These are phyloP conservation scores for Zea mays DNA, from an alignment of 176 grass and related monocot species.

Conservation along the genomic window Zm-B73-REFERENCE-NAM-5.0 NC_050097.1:84823001-84823500, in stretches of 20 bases:
- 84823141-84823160: background rate
- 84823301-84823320: background rate
- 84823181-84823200: background rate
- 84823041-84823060: background rate
- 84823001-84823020: background rate
- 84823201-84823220: background rate
- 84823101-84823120: background rate
- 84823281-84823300: background rate
- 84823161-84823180: background rate
- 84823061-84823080: background rate
- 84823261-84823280: background rate
- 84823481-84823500: slow-evolving; percentile 91
- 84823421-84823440: slow-evolving; percentile 15
- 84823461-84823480: slow-evolving; percentile 99
- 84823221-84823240: background rate
- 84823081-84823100: background rate
- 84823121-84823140: slow-evolving; percentile 3
- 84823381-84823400: slow-evolving; percentile 21
- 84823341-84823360: background rate
- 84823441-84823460: slow-evolving; percentile 31
- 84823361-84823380: background rate
- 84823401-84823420: slow-evolving; percentile 13
- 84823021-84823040: slow-evolving; percentile 8
- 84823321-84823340: background rate
- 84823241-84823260: background rate